These are phyloP conservation scores for Pseudogymnoascus sp. DNA, from an alignment of 2,329 filamentous ascomycete species.

Conservation along the genomic window DNA sequence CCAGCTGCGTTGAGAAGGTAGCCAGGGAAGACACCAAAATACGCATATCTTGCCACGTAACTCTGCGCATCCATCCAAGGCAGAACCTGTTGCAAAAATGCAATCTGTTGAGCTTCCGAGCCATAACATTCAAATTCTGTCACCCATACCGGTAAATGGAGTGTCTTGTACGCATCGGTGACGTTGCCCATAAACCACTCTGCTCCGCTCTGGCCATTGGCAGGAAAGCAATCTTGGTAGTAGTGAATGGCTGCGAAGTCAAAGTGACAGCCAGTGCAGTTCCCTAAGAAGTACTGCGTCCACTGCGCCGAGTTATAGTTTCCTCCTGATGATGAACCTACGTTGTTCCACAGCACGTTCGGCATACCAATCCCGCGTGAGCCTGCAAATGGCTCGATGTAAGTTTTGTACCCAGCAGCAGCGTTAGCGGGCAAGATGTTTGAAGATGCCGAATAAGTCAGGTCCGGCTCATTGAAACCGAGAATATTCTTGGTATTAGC, in stretches of 20 bases:
- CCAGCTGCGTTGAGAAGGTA: no score
- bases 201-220: slow-evolving; percentile 25
- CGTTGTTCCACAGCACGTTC: slow-evolving; percentile 34
- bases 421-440: slow-evolving; percentile 37
- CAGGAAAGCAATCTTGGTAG: slow-evolving; percentile 34
- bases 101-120: slow-evolving; percentile 28
- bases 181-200: slow-evolving; percentile 39
- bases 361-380: slow-evolving; percentile 38
- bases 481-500: slow-evolving; percentile 51
- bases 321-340: slow-evolving; percentile 26
- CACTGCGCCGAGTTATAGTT: slow-evolving; percentile 35
- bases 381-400: slow-evolving; percentile 38
- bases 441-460: slow-evolving; percentile 42
- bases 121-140: slow-evolving; percentile 38
- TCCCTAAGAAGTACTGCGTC: slow-evolving; percentile 36
- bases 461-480: slow-evolving; percentile 66
- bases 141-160: slow-evolving; percentile 36
- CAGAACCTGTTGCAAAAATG: slow-evolving; percentile 37
- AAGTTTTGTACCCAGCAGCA: slow-evolving; percentile 29
- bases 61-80: slow-evolving; percentile 31
- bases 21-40: no score
- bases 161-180: slow-evolving; percentile 31
- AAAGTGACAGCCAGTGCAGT: slow-evolving; percentile 37
- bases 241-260: slow-evolving; percentile 42
- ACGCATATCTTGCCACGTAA: no score